phyloP scores from a whole-genome alignment of 2,329 filamentous ascomycete species.

The Cryphonectria naterciae region DNA sequence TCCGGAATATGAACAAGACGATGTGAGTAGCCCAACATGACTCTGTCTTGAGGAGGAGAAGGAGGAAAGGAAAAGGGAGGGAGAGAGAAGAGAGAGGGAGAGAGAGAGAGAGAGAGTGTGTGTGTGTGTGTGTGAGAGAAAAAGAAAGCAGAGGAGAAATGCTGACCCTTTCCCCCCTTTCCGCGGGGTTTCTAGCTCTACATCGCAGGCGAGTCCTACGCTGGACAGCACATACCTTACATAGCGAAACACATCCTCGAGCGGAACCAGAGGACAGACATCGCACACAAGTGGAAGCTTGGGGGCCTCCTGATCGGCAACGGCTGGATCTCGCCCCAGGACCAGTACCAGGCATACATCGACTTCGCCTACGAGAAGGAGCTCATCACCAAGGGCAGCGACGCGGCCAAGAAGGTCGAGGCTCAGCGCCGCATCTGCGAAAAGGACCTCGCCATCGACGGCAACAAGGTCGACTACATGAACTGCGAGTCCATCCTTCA shows the following conservation, averaged over 20 bases:
- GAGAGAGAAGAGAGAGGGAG: no score
- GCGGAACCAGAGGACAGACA: conserved; percentile 70
- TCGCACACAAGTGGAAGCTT: conserved; percentile 70
- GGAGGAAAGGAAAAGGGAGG: no score
- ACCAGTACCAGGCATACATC: conserved; percentile 90
- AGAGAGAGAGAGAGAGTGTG: no score
- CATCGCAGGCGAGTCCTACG: conserved; percentile 93
- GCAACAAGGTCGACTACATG: conserved; percentile 65
- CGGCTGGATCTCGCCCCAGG: conserved; percentile 89
- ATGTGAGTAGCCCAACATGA: conserved; percentile 63
- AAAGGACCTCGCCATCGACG: conserved; percentile 57
- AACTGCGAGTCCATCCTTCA: conserved; percentile 80
- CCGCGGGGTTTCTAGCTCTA: conserved; percentile 67
- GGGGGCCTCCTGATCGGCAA: conserved; percentile 92
- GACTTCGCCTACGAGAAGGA: conserved; percentile 78
- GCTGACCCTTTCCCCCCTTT: background rate
- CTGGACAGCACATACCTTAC: conserved; percentile 95
- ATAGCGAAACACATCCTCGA: conserved; percentile 90
- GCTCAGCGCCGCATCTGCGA: conserved; percentile 71
- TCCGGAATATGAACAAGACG: conserved; percentile 87
- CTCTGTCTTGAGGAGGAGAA: background rate
- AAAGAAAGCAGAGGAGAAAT: background rate
- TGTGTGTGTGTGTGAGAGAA: no score
- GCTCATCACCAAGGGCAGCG: conserved; percentile 69
- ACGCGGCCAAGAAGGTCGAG: conserved; percentile 68